phyloP scores from a whole-genome alignment of 1,284 basidiomycete species.

The Ustilago crameri region DNA sequence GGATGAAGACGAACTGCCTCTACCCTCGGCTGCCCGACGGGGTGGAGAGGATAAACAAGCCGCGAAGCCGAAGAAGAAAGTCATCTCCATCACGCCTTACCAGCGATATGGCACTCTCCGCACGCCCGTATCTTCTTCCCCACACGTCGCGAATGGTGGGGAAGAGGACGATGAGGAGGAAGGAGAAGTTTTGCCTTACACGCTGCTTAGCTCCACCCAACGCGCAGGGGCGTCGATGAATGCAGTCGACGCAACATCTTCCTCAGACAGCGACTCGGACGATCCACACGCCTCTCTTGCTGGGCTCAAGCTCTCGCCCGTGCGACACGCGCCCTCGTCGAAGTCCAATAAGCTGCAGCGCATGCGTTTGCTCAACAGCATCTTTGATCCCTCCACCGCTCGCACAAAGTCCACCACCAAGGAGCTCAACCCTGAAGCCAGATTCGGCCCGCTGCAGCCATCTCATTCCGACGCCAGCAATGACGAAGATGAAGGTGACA shows the following conservation, averaged over 20 bases:
- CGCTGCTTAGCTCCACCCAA: not conserved
- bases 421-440: slow-evolving; percentile 20
- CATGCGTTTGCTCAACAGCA: slow-evolving; percentile 9
- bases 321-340: slow-evolving; percentile 16
- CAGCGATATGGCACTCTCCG: slow-evolving; percentile 33
- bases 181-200: slow-evolving; percentile 8
- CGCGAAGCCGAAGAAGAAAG: slow-evolving; percentile 4
- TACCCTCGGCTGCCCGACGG: not conserved
- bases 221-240: not conserved
- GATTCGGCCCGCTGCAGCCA: slow-evolving; percentile 22
- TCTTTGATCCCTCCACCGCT: slow-evolving; percentile 22
- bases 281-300: slow-evolving; percentile 12
- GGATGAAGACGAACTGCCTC: slow-evolving; percentile 24
- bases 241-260: slow-evolving; percentile 13
- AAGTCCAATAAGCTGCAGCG: not conserved
- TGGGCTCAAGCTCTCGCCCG: slow-evolving; percentile 28
- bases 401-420: not conserved
- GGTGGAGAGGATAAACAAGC: not conserved
- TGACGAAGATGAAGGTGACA: slow-evolving; percentile 3
- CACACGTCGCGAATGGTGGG: not conserved
- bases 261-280: slow-evolving; percentile 5
- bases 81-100: slow-evolving; percentile 42
- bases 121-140: not conserved
- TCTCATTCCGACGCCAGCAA: not conserved
- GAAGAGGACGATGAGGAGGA: slow-evolving; percentile 35